These are phyloP conservation scores for Stenogyne calaminthoides DNA, from an alignment of 305 asterid species.

Conservation along the genomic window DNA sequence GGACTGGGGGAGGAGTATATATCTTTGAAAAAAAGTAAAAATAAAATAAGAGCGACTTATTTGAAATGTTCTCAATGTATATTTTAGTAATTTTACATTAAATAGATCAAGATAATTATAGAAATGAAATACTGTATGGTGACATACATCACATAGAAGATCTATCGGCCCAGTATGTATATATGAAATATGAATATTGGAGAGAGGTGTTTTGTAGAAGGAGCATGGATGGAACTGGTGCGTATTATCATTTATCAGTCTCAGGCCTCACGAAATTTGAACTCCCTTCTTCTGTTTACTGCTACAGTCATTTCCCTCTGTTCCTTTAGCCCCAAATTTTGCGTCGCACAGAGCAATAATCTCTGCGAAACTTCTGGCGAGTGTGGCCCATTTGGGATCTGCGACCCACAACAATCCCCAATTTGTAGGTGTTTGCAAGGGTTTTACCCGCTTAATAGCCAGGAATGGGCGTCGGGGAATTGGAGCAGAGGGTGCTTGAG, in stretches of 20 bases:
- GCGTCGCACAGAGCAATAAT: slow-evolving; percentile 34
- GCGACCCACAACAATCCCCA: slow-evolving; percentile 28
- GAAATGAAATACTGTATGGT: background rate
- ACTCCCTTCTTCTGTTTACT: background rate
- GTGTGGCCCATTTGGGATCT: slow-evolving; percentile 43
- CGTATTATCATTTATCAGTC: no score
- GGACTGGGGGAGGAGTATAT: no score
- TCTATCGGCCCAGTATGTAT: no score
- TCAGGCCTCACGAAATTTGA: background rate
- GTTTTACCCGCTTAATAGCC: slow-evolving; percentile 24
- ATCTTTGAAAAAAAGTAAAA: no score
- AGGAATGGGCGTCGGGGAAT: slow-evolving; percentile 7
- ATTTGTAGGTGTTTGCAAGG: slow-evolving; percentile 47
- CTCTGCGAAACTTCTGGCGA: slow-evolving; percentile 38
- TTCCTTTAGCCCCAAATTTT: slow-evolving; percentile 6
- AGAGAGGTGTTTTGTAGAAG: background rate
- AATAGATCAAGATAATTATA: background rate
- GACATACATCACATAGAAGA: background rate
- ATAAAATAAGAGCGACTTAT: no score
- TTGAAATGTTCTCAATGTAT: no score
- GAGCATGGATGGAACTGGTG: slow-evolving; percentile 1
- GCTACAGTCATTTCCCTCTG: slow-evolving; percentile 3
- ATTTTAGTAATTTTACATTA: no score
- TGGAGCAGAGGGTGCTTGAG: slow-evolving; percentile 13
- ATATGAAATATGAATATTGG: background rate